Conservation (phyloP, 2,329 filamentous ascomycete species). For the Botrytis cinerea region DNA sequence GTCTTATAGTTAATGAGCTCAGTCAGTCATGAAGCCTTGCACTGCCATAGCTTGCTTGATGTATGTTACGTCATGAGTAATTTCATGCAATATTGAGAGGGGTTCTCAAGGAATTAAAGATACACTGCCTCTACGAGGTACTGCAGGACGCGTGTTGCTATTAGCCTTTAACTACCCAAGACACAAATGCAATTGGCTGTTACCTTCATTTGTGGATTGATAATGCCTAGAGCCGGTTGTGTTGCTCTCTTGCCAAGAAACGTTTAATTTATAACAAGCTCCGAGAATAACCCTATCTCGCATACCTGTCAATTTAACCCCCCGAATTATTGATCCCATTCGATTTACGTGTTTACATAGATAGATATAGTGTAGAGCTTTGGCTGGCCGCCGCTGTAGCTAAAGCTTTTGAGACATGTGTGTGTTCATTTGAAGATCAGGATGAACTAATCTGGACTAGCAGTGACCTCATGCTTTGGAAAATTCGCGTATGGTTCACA, state of each 20-base stretch:
- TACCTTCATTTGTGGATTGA: not conserved
- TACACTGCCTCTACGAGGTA: not conserved
- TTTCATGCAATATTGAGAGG: not conserved
- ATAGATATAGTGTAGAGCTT: not conserved
- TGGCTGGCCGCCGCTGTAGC: not conserved
- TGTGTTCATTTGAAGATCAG: not conserved
- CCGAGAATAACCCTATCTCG: not conserved
- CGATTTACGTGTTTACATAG: not conserved
- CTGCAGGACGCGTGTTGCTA: not conserved
- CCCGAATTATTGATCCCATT: not conserved
- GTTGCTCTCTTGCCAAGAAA: not conserved
- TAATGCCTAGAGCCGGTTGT: not conserved
- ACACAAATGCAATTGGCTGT: not conserved
- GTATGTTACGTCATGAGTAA: not conserved
- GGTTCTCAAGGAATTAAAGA: not conserved
- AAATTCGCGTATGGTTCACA: not conserved
- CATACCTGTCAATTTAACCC: not conserved
- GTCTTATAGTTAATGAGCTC: not conserved
- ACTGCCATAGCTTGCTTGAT: not conserved
- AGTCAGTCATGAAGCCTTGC: not conserved
- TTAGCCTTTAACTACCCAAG: not conserved
- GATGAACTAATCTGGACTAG: not conserved
- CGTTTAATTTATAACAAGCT: not conserved
- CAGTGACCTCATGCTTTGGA: not conserved
- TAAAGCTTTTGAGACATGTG: not conserved